These are phyloP conservation scores for Tillandsia leiboldiana DNA, from an alignment of 176 grass and related monocot species.

Conservation along the genomic window DNA sequence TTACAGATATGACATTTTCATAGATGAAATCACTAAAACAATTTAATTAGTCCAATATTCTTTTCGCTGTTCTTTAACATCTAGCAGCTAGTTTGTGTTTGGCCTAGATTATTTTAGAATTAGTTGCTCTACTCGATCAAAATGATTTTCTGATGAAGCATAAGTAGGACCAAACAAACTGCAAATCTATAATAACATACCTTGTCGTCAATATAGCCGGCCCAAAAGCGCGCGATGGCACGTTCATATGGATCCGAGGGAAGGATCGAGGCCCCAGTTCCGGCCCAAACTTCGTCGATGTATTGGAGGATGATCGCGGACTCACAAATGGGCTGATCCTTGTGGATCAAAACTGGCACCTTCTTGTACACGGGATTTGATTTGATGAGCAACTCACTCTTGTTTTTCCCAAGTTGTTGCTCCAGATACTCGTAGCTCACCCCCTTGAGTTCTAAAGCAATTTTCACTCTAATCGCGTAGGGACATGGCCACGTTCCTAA, in stretches of 20 bases:
- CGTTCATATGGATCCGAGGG: constrained; percentile 18
- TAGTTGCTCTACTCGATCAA: not conserved
- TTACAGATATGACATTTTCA: too few relatives aligned
- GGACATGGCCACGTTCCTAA: constrained; percentile 2
- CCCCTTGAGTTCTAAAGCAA: not conserved
- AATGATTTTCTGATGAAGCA: not conserved
- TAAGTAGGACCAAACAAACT: not conserved
- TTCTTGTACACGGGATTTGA: constrained; percentile 17
- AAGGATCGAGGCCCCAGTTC: not conserved
- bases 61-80: too few relatives aligned
- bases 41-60: too few relatives aligned
- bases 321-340: constrained; percentile 7
- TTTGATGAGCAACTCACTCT: constrained; percentile 24
- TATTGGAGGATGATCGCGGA: constrained; percentile 21
- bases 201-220: constrained; percentile 24
- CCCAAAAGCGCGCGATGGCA: constrained; percentile 6
- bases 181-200: not conserved
- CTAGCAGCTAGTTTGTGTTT: too few relatives aligned
- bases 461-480: constrained; percentile 11
- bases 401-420: not conserved
- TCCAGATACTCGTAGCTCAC: constrained; percentile 12
- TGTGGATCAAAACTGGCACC: constrained; percentile 20
- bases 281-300: constrained; percentile 18
- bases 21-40: too few relatives aligned
- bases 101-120: too few relatives aligned